Evolutionary conservation across 176 grass and related monocot genomes (phyloP).

Genomic region (Oryza punctata): DNA sequence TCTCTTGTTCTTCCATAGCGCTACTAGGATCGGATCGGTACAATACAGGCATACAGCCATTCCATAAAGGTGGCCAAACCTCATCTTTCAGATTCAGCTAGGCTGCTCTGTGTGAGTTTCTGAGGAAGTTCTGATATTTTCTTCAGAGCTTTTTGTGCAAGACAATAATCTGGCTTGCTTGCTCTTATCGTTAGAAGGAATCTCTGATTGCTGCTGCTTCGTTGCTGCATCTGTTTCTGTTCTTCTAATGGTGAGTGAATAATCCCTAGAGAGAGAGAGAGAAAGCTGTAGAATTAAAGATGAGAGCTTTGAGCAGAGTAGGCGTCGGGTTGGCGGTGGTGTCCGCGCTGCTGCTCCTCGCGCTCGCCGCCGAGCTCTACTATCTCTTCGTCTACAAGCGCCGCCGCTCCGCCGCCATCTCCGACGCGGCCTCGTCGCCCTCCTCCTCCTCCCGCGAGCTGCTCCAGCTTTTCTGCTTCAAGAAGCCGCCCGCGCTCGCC

Average conservation of each 20-base stretch:
- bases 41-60: not conserved
- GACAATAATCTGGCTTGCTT: slow-evolving; percentile 13
- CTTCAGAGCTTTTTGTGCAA: slow-evolving; percentile 10
- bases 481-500: slow-evolving; percentile 47
- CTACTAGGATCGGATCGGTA: not conserved
- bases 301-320: slow-evolving; percentile 58
- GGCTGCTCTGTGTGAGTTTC: not conserved
- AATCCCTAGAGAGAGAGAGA: slow-evolving; percentile 24
- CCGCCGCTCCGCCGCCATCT: slow-evolving; percentile 43
- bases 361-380: slow-evolving; percentile 80
- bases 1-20: not conserved
- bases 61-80: slow-evolving; percentile 7
- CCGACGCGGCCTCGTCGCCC: slow-evolving; percentile 45
- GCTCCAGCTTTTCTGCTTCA: slow-evolving; percentile 76
- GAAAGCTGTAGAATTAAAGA: slow-evolving; percentile 10
- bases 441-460: slow-evolving; percentile 58
- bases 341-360: slow-evolving; percentile 68
- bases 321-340: slow-evolving; percentile 68
- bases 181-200: slow-evolving; percentile 5
- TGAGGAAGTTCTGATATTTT: not conserved
- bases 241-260: slow-evolving; percentile 31
- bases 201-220: not conserved
- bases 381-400: slow-evolving; percentile 89
- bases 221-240: not conserved
- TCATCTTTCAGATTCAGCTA: slow-evolving; percentile 13